Conservation (phyloP, 1,284 basidiomycete genomes). For the Coniophora puteana region DNA sequence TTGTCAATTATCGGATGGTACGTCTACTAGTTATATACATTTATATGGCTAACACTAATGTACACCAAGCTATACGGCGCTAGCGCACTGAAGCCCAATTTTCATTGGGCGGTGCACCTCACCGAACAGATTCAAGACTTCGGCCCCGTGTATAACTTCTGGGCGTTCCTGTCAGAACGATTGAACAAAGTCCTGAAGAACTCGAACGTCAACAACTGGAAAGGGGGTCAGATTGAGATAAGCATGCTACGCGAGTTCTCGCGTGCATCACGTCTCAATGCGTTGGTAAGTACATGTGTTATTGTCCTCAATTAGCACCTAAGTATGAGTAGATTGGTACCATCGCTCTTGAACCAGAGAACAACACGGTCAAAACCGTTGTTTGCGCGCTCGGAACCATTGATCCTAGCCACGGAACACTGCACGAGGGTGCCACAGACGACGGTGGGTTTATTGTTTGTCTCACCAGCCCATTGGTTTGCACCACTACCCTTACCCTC, state of each 20-base stretch:
- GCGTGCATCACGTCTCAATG: conserved; percentile 10
- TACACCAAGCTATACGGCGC: conserved; percentile 22
- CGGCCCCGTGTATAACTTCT: conserved; percentile 26
- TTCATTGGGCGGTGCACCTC: conserved; percentile 25
- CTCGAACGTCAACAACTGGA: conserved; percentile 23
- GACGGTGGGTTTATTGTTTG: too few species aligned
- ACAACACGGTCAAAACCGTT: too few species aligned
- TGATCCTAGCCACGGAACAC: too few species aligned
- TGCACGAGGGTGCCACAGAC: too few species aligned
- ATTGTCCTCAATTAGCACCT: too few species aligned
- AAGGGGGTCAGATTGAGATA: conserved; percentile 23
- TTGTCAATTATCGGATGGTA: conserved; percentile 12
- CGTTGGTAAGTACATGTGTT: conserved; percentile 9
- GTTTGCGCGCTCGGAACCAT: too few species aligned
- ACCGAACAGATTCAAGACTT: conserved; percentile 21
- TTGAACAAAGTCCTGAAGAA: conserved; percentile 27
- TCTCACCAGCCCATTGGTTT: not conserved
- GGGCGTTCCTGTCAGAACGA: conserved; percentile 26
- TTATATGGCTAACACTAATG: too few species aligned
- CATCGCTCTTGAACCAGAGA: too few species aligned
- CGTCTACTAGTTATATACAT: not conserved
- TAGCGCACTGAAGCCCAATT: conserved; percentile 22
- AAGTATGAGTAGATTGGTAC: too few species aligned
- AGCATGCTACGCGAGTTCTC: conserved; percentile 25
- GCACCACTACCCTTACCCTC: not conserved